Evolutionary conservation across 371 early-diverging fungal genomes (phyloP).

Genomic region (Saksenaea oblongispora): DNA sequence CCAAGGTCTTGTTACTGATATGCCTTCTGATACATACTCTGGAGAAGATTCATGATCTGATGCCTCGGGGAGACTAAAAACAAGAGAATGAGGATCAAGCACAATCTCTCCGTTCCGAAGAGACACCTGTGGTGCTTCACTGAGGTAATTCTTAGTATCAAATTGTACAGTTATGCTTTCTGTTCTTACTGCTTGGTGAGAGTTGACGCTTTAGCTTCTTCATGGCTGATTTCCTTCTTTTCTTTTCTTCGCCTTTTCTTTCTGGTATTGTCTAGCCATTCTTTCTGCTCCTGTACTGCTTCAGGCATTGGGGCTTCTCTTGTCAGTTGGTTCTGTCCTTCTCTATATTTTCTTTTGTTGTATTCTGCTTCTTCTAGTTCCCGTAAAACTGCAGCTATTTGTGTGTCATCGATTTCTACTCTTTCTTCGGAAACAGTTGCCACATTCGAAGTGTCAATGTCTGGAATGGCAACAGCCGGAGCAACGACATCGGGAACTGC

Average conservation of each 20-base stretch:
- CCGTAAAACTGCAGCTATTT: background rate
- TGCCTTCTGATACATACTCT: background rate
- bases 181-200: background rate
- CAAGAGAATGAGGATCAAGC: slow-evolving; percentile 62
- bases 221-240: background rate
- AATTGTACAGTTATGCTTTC: background rate
- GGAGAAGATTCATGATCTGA: slow-evolving; percentile 17
- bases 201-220: background rate
- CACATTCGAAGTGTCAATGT: too few species aligned
- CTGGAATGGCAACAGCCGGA: too few species aligned
- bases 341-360: background rate
- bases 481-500: too few species aligned
- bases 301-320: background rate
- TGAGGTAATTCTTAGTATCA: slow-evolving; percentile 22
- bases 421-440: background rate
- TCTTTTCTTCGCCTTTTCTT: background rate
- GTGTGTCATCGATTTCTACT: background rate
- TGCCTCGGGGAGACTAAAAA: slow-evolving; percentile 58
- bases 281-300: background rate
- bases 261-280: background rate
- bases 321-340: background rate
- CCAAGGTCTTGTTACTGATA: slow-evolving; percentile 48
- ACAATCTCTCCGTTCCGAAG: slow-evolving; percentile 66
- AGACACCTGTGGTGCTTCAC: slow-evolving; percentile 57
- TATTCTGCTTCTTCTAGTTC: background rate